Base-by-base conservation (phyloP, 306 rosid genomes). In the Betula pendula region DNA sequence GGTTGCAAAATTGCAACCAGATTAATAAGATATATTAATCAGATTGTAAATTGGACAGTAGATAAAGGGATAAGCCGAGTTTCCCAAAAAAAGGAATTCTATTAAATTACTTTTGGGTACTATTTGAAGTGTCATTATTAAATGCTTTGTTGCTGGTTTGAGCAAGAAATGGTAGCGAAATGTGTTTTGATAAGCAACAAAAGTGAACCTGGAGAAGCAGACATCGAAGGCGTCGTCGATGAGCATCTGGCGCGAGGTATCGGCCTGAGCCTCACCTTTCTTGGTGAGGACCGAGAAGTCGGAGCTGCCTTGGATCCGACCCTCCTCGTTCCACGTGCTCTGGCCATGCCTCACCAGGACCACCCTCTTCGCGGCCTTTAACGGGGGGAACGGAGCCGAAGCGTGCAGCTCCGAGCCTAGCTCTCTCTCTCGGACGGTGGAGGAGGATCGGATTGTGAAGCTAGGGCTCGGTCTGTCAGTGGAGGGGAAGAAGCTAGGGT, bases 261-360 rank as follows among this genome's bases (percentile, higher is more conserved):
- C 91, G 0, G 98, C 98, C 81, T 95, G 97, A 85, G 92, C 76
- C 80, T 90, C 96, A 4, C 98, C 97, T 79, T 94, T 94, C 76
- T 85, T 89, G 12, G 98, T 90, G 51, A 94, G 96, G 33, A 89
- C 90, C 0, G 97, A 90, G 89, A 89, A 92, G 77, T 92, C 63
- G 59, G 96, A 94, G 87, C 98, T 92, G 1, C 98, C 98, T 86
- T 94, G 97, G 70, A 94, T 94, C 76, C 97, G 82, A 10, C 97
- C 98, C 65, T 95, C 97, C 53, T 91, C 96, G 43, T 95, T 95
- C 98, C 98, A 95, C 19, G 93, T 95, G 87, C 98, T 95, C 85
- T 95, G 96, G 6, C 96, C 97, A 52, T 95, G 98, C 83, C 98
- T 85, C 68, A 95, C 97, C 80, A 92, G 82, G 44, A 95, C 92